phyloP scores from a whole-genome alignment of 805 yeast genomes.

The Zygoascus bituminiphila region DNA sequence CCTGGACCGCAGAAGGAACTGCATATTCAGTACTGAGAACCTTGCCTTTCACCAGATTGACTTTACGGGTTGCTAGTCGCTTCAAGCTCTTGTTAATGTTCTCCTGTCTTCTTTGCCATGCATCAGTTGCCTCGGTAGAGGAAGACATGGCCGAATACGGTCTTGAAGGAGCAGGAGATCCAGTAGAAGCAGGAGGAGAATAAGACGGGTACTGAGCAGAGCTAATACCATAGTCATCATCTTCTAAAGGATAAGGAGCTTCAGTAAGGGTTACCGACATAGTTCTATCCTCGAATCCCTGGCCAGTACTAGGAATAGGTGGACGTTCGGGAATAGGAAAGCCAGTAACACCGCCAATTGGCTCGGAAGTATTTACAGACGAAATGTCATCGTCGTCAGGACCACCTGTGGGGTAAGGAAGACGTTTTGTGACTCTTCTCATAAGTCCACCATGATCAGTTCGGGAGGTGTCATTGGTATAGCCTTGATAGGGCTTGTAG shows the following conservation, averaged over 20 bases:
- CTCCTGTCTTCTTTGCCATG: slow-evolving; percentile 25
- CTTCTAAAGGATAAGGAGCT: slow-evolving; percentile 11
- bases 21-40: slow-evolving; percentile 31
- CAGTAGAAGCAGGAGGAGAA: background rate
- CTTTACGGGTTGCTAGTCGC: slow-evolving; percentile 30
- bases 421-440: background rate
- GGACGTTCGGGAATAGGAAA: slow-evolving; percentile 11
- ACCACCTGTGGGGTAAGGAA: slow-evolving; percentile 18
- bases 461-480: background rate
- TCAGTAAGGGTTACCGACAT: background rate
- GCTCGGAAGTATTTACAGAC: slow-evolving; percentile 12
- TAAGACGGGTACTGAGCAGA: background rate
- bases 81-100: slow-evolving; percentile 24
- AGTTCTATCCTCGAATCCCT: background rate
- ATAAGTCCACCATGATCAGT: slow-evolving; percentile 2
- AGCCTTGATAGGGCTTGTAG: slow-evolving; percentile 5
- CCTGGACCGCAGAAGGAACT: slow-evolving; percentile 35
- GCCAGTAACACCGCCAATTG: slow-evolving; percentile 22
- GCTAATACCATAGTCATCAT: background rate
- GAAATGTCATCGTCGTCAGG: slow-evolving; percentile 8
- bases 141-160: slow-evolving; percentile 10
- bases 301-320: background rate
- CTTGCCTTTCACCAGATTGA: slow-evolving; percentile 30
- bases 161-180: slow-evolving; percentile 4
- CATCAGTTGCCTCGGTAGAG: slow-evolving; percentile 15